Percentiles rank a stretch among this genome's conserved stretches.
Evolutionary conservation across 805 yeast genomes (phyloP).

Genomic region (Hemisphaericaspora nanyangensis): DNA sequence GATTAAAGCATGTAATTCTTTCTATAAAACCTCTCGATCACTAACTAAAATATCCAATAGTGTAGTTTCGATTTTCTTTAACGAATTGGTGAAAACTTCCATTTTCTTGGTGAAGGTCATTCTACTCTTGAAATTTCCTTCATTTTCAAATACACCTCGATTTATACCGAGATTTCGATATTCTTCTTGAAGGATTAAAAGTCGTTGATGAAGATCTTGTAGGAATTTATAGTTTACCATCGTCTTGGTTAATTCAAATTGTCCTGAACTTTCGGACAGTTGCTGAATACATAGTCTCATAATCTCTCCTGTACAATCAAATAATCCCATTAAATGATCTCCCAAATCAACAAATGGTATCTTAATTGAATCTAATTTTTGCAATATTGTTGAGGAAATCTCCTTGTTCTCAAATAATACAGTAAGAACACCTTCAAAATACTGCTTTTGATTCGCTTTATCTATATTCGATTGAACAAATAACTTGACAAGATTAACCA

Average conservation of each 20-base stretch:
- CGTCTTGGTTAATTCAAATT: constrained; percentile 9
- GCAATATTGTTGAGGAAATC: background rate
- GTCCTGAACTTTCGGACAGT: constrained; percentile 12
- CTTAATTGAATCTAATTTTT: constrained; percentile 4
- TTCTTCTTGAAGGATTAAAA: constrained; percentile 9
- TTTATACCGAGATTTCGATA: constrained; percentile 17
- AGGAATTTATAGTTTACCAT: constrained; percentile 14
- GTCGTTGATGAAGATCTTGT: constrained; percentile 12
- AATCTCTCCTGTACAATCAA: constrained; percentile 40
- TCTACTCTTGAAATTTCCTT: constrained; percentile 10
- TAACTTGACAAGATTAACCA: constrained; percentile 3
- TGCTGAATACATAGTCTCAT: constrained; percentile 37
- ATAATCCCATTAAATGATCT: constrained; percentile 38
- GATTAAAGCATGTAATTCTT: background rate
- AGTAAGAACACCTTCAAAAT: background rate
- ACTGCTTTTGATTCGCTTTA: background rate
- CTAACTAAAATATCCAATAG: constrained; percentile 19
- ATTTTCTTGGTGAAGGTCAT: constrained; percentile 17
- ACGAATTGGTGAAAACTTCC: constrained; percentile 19
- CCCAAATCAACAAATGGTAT: constrained; percentile 10
- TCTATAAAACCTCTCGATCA: constrained; percentile 13
- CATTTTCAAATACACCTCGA: constrained; percentile 15
- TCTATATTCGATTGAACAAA: background rate
- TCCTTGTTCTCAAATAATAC: background rate
- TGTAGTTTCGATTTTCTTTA: constrained; percentile 20